A percentile compares a stretch with the other conserved stretches of the same genome.
Evolutionary conservation across 2,329 filamentous ascomycete genomes (phyloP).

Genomic region (Nigrograna mackinnonii): DNA sequence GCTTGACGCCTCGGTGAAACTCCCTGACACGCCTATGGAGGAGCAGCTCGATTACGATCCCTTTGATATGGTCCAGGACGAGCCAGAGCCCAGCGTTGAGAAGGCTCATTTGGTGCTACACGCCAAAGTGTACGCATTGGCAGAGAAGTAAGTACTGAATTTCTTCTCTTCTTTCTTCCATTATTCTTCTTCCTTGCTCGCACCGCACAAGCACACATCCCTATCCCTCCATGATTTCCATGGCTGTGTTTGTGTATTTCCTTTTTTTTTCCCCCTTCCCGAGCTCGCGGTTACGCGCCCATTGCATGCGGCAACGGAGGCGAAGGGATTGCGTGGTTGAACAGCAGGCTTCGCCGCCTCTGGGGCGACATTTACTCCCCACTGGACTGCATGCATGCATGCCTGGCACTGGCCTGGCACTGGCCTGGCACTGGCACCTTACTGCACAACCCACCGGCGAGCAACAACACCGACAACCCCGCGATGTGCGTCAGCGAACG

Average conservation of each 20-base stretch:
- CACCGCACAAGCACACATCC: background rate
- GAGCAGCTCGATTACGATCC: conserved; percentile 39
- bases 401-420: no score
- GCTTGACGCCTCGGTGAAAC: conserved; percentile 27
- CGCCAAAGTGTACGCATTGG: conserved; percentile 53
- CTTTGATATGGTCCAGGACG: conserved; percentile 25
- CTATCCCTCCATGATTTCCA: background rate
- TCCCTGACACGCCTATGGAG: conserved; percentile 31
- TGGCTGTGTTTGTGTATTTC: background rate
- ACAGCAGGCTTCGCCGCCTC: no score
- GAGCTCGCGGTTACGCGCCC: no score
- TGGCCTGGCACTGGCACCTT: no score
- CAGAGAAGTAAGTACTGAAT: conserved; percentile 48
- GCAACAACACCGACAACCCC: conserved; percentile 29
- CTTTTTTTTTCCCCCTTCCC: background rate
- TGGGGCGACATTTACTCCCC: conserved; percentile 8
- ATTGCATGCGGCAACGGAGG: no score
- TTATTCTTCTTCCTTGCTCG: background rate
- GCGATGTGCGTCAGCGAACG: conserved; percentile 29
- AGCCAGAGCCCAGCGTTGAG: conserved; percentile 41
- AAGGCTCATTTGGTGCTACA: conserved; percentile 49
- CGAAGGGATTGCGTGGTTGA: no score
- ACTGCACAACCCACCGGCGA: no score
- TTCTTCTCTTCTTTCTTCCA: conserved; percentile 11
- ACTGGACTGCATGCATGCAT: background rate